Evolutionary conservation across 768 basidiomycete genomes (phyloP).

Genomic region (Cyathus striatus): DNA sequence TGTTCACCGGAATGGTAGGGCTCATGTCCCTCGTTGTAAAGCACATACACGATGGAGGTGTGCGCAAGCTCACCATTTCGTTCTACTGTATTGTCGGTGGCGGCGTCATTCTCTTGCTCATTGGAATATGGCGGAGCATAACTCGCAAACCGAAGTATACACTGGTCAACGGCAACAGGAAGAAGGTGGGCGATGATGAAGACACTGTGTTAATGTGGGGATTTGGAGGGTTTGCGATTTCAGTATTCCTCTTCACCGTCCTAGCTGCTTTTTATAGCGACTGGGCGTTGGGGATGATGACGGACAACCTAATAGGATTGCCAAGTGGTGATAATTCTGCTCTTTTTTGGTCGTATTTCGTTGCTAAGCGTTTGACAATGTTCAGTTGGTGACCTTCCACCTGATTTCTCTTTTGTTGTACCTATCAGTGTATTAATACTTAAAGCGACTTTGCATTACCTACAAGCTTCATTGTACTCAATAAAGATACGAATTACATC

Average conservation of each 20-base stretch:
- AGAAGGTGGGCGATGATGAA: conserved; percentile 3
- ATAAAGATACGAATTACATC: too few species aligned
- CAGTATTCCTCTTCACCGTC: conserved; percentile 14
- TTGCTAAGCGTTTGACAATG: conserved; percentile 20
- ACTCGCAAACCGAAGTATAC: conserved; percentile 7
- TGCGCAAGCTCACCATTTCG: conserved; percentile 14
- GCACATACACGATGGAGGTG: conserved; percentile 9
- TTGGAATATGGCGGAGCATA: conserved; percentile 9
- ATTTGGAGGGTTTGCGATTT: conserved; percentile 12
- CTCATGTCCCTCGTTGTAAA: conserved; percentile 24
- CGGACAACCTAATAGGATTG: conserved; percentile 18
- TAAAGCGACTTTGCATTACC: too few species aligned
- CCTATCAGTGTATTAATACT: too few species aligned
- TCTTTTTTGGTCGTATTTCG: conserved; percentile 21
- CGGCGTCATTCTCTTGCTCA: conserved; percentile 12
- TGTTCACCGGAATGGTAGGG: conserved; percentile 24
- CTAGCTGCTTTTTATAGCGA: conserved; percentile 20
- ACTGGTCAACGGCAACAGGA: conserved; percentile 1
- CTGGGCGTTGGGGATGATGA: conserved; percentile 23
- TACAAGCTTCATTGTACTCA: too few species aligned
- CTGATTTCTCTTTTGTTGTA: too few species aligned
- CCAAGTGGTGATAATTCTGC: conserved; percentile 18
- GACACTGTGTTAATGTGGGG: conserved; percentile 13
- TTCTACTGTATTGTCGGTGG: conserved; percentile 20
- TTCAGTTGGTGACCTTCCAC: conserved; percentile 17